phyloP scores from a whole-genome alignment of 2,329 filamentous ascomycete genomes.

The Ascosphaera pollenicola region DNA sequence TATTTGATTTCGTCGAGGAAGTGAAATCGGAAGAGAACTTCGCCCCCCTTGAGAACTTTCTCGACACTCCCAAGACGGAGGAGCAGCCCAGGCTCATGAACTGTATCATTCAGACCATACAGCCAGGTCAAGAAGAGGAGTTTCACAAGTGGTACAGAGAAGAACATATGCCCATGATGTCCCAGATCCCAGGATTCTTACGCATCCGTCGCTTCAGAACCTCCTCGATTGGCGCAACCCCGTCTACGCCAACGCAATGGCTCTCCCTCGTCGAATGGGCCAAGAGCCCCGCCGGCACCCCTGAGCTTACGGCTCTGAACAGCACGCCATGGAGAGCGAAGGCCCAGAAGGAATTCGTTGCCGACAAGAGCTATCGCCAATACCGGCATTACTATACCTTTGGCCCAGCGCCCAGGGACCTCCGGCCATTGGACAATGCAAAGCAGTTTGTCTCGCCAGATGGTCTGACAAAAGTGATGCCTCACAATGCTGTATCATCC shows the following conservation, averaged over 20 bases:
- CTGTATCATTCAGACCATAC: slow-evolving; percentile 35
- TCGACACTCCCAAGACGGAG: slow-evolving; percentile 32
- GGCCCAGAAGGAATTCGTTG: slow-evolving; percentile 37
- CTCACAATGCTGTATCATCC: slow-evolving; percentile 8
- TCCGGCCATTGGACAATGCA: slow-evolving; percentile 31
- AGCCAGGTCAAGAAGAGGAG: slow-evolving; percentile 33
- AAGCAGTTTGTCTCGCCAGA: slow-evolving; percentile 34
- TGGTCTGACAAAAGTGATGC: slow-evolving; percentile 31
- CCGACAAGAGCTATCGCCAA: slow-evolving; percentile 31
- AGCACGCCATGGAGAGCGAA: slow-evolving; percentile 39
- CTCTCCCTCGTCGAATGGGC: slow-evolving; percentile 53
- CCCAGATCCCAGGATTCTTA: slow-evolving; percentile 58
- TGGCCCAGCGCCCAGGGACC: slow-evolving; percentile 48
- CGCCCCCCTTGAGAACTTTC: slow-evolving; percentile 28
- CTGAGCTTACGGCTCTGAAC: slow-evolving; percentile 40
- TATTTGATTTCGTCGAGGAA: slow-evolving; percentile 41
- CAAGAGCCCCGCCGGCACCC: slow-evolving; percentile 42
- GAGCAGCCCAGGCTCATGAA: slow-evolving; percentile 39
- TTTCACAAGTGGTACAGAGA: slow-evolving; percentile 49
- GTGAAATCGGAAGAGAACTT: slow-evolving; percentile 35
- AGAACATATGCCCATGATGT: slow-evolving; percentile 50
- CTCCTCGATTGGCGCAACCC: slow-evolving; percentile 31
- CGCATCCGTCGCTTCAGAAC: slow-evolving; percentile 50
- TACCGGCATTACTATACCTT: slow-evolving; percentile 66
- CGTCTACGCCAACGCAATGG: slow-evolving; percentile 32